These are phyloP conservation scores for Perilla frutescens DNA, from an alignment of 257 asterid genomes.

Conservation along the genomic window DNA sequence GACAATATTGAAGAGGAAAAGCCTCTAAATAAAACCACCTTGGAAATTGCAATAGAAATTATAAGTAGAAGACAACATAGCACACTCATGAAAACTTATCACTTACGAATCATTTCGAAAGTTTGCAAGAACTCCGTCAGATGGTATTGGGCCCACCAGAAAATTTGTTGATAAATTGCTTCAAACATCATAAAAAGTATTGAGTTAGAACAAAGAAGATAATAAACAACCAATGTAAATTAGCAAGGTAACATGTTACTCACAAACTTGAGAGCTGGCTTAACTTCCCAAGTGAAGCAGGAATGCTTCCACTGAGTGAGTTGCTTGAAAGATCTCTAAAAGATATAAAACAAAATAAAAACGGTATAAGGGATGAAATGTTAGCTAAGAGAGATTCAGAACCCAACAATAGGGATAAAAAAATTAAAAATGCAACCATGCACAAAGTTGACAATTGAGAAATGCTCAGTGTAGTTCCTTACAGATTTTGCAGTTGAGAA, in stretches of 20 bases:
- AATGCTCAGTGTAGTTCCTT: conserved; percentile 45
- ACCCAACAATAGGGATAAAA: conserved; percentile 26
- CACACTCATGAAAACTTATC: conserved; percentile 20
- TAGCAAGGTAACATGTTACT: conserved; percentile 46
- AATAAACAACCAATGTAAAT: conserved; percentile 26
- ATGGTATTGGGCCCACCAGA: conserved; percentile 84
- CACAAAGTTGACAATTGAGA: conserved; percentile 19
- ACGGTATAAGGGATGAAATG: conserved; percentile 24
- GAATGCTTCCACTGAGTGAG: conserved; percentile 93
- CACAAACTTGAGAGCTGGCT: conserved; percentile 75
- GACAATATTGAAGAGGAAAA: conserved; percentile 20
- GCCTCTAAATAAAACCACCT: conserved; percentile 8
- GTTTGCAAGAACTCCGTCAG: conserved; percentile 79
- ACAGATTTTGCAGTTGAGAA: conserved; percentile 75
- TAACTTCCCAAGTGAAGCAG: conserved; percentile 86
- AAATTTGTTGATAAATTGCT: conserved; percentile 97
- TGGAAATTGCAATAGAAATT: conserved; percentile 13
- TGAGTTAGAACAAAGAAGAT: conserved; percentile 37
- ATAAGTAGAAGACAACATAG: conserved; percentile 19
- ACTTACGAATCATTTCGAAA: conserved; percentile 85
- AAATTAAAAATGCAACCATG: background rate
- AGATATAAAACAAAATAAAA: conserved; percentile 21
- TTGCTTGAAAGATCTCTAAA: conserved; percentile 97
- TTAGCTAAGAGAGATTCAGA: conserved; percentile 33
- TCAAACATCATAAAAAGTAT: conserved; percentile 47